Evolutionary conservation across 176 grass and related monocot species (phyloP).

Genomic region (Phragmites australis): DNA sequence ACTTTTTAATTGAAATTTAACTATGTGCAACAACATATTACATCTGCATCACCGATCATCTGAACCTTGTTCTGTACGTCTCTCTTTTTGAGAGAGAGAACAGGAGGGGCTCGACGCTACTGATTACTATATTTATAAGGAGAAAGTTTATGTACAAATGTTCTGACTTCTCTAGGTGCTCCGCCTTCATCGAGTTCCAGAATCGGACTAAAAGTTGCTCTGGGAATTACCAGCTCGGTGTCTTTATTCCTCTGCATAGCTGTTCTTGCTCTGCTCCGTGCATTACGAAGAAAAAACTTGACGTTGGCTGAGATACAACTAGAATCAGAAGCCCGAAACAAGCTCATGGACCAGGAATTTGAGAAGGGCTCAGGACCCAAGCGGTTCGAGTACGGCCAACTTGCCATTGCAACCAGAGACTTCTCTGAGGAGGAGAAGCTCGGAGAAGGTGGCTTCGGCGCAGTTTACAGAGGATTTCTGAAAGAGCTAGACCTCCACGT

Average conservation of each 20-base stretch:
- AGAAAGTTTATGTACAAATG: too few species aligned
- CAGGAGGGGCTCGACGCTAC: too few species aligned
- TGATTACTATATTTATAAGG: too few species aligned
- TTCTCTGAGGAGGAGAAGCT: constrained; percentile 23
- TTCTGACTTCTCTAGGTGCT: background rate
- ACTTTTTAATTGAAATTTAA: too few species aligned
- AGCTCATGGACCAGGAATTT: constrained; percentile 18
- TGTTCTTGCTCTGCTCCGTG: background rate
- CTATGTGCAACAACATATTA: background rate
- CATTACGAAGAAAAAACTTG: background rate
- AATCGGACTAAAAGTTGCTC: background rate
- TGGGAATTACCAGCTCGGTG: background rate
- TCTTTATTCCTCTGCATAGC: background rate
- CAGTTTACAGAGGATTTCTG: too few species aligned
- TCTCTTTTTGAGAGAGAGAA: too few species aligned
- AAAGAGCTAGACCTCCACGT: too few species aligned
- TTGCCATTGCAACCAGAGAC: background rate
- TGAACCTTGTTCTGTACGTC: too few species aligned
- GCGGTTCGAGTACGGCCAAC: background rate
- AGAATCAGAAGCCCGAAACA: background rate
- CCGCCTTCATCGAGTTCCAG: background rate
- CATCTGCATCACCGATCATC: background rate
- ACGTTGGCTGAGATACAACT: background rate
- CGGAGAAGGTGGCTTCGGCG: too few species aligned
- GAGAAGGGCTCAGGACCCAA: constrained; percentile 11